Percentiles rank a stretch among this genome's conserved stretches.
phyloP scores from a whole-genome alignment of 192 early-diverging fungal genomes.

The Coemansia nantahalensis region DNA sequence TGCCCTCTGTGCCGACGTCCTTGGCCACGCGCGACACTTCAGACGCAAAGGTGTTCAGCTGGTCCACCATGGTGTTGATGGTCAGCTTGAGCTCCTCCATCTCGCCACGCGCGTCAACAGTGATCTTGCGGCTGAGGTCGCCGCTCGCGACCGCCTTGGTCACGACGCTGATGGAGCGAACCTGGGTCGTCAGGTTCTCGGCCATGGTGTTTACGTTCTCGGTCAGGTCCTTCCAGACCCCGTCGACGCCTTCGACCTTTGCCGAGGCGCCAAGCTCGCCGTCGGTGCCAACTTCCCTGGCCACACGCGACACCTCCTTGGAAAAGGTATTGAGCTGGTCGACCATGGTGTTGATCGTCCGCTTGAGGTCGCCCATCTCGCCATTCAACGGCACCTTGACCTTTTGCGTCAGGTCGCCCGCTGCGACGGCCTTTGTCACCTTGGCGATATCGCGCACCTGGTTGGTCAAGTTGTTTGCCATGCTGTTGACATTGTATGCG shows the following conservation, averaged over 20 bases:
- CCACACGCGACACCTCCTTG: slow-evolving; percentile 59
- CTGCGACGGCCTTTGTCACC: slow-evolving; percentile 60
- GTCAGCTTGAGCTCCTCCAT: slow-evolving; percentile 12
- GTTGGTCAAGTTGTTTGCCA: slow-evolving; percentile 61
- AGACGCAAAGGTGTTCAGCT: slow-evolving; percentile 52
- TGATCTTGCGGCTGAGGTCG: slow-evolving; percentile 53
- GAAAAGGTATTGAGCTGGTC: slow-evolving; percentile 58
- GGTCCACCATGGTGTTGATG: slow-evolving; percentile 59
- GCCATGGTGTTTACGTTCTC: slow-evolving; percentile 67
- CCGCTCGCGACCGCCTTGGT: slow-evolving; percentile 58
- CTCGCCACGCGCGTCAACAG: slow-evolving; percentile 32
- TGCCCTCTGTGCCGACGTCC: slow-evolving; percentile 42
- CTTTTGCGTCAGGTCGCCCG: slow-evolving; percentile 55
- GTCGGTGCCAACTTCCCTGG: slow-evolving; percentile 61
- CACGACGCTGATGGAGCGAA: slow-evolving; percentile 54
- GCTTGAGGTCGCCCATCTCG: slow-evolving; percentile 56
- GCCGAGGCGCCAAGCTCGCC: slow-evolving; percentile 63
- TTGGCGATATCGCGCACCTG: slow-evolving; percentile 61
- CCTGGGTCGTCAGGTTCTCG: slow-evolving; percentile 57
- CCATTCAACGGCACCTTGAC: slow-evolving; percentile 58
- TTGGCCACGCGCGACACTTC: slow-evolving; percentile 51
- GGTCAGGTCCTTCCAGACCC: slow-evolving; percentile 64
- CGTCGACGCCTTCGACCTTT: slow-evolving; percentile 56
- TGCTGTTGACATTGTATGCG: slow-evolving; percentile 62
- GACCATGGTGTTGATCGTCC: slow-evolving; percentile 63